Evolutionary conservation across 2,329 filamentous ascomycete genomes (phyloP).

Genomic region (Pestalotiopsis sp.): DNA sequence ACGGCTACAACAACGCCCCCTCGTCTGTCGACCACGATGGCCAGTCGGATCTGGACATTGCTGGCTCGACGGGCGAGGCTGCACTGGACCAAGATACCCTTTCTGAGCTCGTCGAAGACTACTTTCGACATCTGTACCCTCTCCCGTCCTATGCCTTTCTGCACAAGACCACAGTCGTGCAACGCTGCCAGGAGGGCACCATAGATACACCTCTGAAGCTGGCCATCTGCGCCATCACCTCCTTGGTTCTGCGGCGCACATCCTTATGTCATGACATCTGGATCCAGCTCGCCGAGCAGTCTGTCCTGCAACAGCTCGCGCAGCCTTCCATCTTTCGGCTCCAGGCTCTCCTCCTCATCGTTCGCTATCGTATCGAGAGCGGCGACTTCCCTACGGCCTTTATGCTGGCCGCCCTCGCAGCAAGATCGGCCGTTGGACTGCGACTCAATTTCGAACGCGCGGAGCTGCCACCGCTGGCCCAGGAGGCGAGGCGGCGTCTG

Average conservation of each 20-base stretch:
- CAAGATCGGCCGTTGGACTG: conserved; percentile 36
- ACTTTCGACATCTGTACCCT: conserved; percentile 31
- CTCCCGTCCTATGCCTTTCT: conserved; percentile 35
- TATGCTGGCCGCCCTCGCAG: conserved; percentile 35
- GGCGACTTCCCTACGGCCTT: conserved; percentile 33
- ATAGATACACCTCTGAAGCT: conserved; percentile 31
- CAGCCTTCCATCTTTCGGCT: conserved; percentile 32
- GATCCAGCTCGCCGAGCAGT: conserved; percentile 31
- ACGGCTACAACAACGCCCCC: not conserved
- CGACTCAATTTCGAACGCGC: conserved; percentile 40
- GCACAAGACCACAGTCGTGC: conserved; percentile 32
- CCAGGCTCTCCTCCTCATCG: conserved; percentile 31
- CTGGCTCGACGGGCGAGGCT: conserved; percentile 10
- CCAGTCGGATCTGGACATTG: conserved; percentile 1
- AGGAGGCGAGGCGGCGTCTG: conserved; percentile 38
- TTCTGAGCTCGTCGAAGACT: conserved; percentile 26
- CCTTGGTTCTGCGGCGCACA: conserved; percentile 28
- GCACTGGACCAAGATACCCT: conserved; percentile 18
- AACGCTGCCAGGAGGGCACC: conserved; percentile 28
- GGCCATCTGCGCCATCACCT: conserved; percentile 33
- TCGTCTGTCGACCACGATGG: not conserved
- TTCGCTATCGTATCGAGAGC: conserved; percentile 32
- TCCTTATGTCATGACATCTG: conserved; percentile 25
- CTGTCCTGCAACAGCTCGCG: conserved; percentile 31
- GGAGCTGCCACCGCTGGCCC: conserved; percentile 31